Evolutionary conservation across 345 rosid species (phyloP).

Genomic region (Euphorbia peplus): DNA sequence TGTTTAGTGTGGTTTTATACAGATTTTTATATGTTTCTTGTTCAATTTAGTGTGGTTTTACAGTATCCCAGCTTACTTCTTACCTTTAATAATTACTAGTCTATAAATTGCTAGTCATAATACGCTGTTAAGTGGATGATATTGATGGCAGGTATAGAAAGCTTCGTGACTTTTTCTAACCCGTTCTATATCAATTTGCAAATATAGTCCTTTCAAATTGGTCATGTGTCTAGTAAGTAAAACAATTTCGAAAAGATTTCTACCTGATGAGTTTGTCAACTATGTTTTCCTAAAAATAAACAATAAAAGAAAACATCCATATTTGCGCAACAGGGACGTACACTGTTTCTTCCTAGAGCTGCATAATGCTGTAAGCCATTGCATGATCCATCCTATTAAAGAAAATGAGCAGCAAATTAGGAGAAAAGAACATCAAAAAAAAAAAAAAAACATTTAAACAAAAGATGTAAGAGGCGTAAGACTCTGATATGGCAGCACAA

Average conservation of each 20-base stretch:
- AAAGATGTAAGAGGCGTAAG: background rate
- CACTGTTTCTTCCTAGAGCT: slow-evolving; percentile 94
- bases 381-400: slow-evolving; percentile 90
- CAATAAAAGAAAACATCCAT: background rate
- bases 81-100: background rate
- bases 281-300: background rate
- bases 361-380: slow-evolving; percentile 99
- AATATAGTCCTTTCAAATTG: background rate
- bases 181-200: background rate
- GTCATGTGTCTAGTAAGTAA: background rate
- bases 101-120: background rate
- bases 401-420: background rate
- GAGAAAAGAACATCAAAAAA: background rate
- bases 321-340: slow-evolving; percentile 36
- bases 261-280: background rate
- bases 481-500: slow-evolving; percentile 7
- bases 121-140: background rate
- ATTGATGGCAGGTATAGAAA: background rate
- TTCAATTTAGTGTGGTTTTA: background rate
- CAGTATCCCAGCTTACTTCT: background rate
- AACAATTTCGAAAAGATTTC: background rate
- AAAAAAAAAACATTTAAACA: background rate
- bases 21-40: background rate
- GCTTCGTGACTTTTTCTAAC: background rate
- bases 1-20: background rate